These are phyloP conservation scores for Saccharomyces hybrid DNA, from an alignment of 1,139 yeast genomes.

Conservation along the genomic window DNA sequence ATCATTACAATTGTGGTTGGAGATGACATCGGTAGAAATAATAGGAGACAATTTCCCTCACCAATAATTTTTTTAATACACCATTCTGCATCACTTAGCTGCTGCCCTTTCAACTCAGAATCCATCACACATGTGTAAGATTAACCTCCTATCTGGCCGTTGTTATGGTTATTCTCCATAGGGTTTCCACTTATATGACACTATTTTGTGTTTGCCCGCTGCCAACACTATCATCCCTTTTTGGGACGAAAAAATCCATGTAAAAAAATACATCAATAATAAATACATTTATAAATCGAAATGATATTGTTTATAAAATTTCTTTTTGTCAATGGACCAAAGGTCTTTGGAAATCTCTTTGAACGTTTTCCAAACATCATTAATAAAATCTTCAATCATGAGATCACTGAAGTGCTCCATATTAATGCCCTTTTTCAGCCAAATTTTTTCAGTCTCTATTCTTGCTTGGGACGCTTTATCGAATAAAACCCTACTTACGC, in stretches of 20 bases:
- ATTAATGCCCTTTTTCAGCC: conserved; percentile 10
- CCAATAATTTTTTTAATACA: neutral
- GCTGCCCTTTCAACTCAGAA: neutral
- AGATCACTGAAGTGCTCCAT: conserved; percentile 13
- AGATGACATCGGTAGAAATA: neutral
- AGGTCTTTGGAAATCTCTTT: neutral
- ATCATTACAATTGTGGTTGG: neutral
- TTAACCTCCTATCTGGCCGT: neutral
- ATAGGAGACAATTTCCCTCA: neutral
- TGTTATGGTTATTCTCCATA: neutral
- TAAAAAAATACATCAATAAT: conserved; percentile 13
- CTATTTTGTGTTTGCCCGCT: neutral
- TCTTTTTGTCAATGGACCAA: conserved; percentile 1
- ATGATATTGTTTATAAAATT: neutral
- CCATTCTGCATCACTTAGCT: neutral
- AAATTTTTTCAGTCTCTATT: conserved; percentile 11
- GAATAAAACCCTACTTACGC: conserved; percentile 18
- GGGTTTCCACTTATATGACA: neutral
- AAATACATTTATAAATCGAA: conserved; percentile 8
- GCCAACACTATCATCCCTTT: neutral
- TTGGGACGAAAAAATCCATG: neutral
- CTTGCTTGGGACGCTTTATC: conserved; percentile 18
- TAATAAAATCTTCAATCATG: conserved; percentile 10
- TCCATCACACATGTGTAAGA: neutral
- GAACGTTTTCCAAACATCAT: conserved; percentile 4